phyloP scores from a whole-genome alignment of 305 asterid species.

The Galium porrigens region DNA sequence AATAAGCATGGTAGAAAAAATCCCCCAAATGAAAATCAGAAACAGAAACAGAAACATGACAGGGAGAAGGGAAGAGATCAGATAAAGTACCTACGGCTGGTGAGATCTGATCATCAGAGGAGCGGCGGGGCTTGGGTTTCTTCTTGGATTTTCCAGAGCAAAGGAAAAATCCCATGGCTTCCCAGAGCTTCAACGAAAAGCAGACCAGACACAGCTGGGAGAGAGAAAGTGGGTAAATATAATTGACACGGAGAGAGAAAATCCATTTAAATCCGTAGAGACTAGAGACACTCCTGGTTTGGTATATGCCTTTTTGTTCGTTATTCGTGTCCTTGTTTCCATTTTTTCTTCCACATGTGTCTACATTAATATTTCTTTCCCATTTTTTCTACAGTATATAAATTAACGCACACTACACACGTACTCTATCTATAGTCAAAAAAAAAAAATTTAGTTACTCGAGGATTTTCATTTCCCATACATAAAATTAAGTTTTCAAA shows the following conservation, averaged over 20 bases:
- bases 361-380: neutral
- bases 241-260: neutral
- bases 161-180: conserved; percentile 51
- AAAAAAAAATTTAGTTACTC: neutral
- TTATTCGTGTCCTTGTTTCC: neutral
- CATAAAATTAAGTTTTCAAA: too few relatives aligned
- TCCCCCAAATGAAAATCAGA: neutral
- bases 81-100: conserved; percentile 31
- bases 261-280: conserved; percentile 19
- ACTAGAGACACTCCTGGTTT: conserved; percentile 14
- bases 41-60: neutral
- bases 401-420: neutral
- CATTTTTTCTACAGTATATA: neutral
- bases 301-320: conserved; percentile 20
- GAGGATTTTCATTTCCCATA: neutral
- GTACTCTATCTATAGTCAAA: neutral
- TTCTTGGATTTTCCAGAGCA: conserved; percentile 52
- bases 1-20: neutral
- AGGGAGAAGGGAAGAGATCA: conserved; percentile 3
- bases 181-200: conserved; percentile 9
- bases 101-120: conserved; percentile 57
- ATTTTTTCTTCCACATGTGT: neutral
- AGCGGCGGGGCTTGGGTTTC: conserved; percentile 28
- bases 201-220: conserved; percentile 24
- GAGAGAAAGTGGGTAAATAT: conserved; percentile 7